phyloP scores from a whole-genome alignment of 2,329 filamentous ascomycete genomes.

The Venturia pyrina region DNA sequence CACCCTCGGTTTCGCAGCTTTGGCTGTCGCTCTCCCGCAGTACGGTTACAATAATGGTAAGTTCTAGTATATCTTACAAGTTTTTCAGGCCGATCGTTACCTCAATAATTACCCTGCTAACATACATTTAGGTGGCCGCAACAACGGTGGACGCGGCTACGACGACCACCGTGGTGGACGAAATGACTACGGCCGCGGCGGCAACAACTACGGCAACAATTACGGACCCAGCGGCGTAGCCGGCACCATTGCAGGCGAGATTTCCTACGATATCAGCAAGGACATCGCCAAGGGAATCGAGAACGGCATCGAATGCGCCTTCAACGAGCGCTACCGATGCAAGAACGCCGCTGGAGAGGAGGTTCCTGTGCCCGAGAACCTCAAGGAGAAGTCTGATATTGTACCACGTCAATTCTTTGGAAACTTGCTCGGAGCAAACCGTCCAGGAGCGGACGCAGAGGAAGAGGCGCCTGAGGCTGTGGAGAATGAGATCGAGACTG shows the following conservation, averaged over 20 bases:
- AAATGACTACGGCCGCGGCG: not conserved
- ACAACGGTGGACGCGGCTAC: not conserved
- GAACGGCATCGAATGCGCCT: not conserved
- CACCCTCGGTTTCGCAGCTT: not conserved
- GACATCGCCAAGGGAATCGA: not conserved
- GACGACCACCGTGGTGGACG: not conserved
- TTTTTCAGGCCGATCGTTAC: not conserved
- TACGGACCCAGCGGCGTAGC: not conserved
- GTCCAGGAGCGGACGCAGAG: too few relatives aligned
- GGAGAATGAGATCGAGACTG: not conserved
- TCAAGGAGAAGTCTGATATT: too few relatives aligned
- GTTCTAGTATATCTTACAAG: not conserved
- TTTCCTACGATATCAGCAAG: not conserved
- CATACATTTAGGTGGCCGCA: not conserved
- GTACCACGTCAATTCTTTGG: too few relatives aligned
- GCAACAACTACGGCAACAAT: too few relatives aligned
- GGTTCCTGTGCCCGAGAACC: not conserved
- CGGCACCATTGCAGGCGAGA: not conserved
- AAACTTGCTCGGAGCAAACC: too few relatives aligned
- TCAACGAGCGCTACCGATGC: not conserved
- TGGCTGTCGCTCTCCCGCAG: not conserved
- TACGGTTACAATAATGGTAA: not conserved
- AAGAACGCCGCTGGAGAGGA: not conserved
- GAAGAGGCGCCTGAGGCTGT: too few relatives aligned
- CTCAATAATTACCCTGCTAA: not conserved